phyloP scores from a whole-genome alignment of 164 flowering plant genomes.

The Nymphaea thermarum region DNA sequence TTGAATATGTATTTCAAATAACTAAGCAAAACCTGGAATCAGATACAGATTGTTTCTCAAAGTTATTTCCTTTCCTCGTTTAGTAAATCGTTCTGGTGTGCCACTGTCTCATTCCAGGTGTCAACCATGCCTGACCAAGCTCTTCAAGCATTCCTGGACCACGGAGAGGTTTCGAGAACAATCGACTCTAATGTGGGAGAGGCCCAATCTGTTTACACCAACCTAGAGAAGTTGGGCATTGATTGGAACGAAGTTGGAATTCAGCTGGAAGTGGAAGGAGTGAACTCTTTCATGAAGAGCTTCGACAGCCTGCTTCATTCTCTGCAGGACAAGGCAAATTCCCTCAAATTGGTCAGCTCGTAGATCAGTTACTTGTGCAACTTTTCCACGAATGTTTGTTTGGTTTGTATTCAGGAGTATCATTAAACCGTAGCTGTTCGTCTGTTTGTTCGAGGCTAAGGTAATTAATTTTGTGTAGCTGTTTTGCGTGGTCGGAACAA shows the following conservation, averaged over 20 bases:
- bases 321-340: constrained; percentile 81
- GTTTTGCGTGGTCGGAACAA: neutral
- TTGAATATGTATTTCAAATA: too few relatives aligned
- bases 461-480: neutral
- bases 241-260: constrained; percentile 75
- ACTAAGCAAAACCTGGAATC: too few relatives aligned
- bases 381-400: neutral
- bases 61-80: neutral
- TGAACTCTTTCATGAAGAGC: constrained; percentile 86
- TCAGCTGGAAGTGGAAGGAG: constrained; percentile 89
- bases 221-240: constrained; percentile 85
- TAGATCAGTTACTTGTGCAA: constrained; percentile 10
- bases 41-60: too few relatives aligned
- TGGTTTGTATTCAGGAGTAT: neutral
- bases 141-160: constrained; percentile 82
- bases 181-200: constrained; percentile 77
- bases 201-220: constrained; percentile 88
- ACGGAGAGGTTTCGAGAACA: constrained; percentile 77
- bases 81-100: neutral
- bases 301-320: constrained; percentile 83
- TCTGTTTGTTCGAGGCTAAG: neutral
- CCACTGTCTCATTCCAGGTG: constrained; percentile 34
- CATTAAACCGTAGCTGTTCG: neutral
- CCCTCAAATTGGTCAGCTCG: constrained; percentile 60
- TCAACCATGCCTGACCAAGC: constrained; percentile 99